Conservation (phyloP, 2,329 filamentous ascomycete genomes). For the Xylariaceae sp. region DNA sequence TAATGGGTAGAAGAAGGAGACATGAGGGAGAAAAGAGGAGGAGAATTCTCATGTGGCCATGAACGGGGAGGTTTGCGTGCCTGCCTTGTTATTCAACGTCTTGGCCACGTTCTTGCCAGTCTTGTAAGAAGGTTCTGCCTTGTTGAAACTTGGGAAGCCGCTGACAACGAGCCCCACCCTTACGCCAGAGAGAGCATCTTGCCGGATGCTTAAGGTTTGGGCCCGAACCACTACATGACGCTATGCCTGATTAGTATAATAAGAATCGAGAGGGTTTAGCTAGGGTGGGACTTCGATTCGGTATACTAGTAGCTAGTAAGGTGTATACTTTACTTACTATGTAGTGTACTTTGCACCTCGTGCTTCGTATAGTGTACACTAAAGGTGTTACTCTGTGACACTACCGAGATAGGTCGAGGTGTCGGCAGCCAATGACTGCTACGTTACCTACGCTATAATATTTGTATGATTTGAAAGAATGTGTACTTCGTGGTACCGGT, state of each 20-base stretch:
- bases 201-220: not conserved
- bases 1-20: not conserved
- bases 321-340: not conserved
- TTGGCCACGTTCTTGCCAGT: not conserved
- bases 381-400: not conserved
- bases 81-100: not conserved
- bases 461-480: not conserved
- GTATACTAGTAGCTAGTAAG: not conserved
- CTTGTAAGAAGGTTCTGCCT: not conserved
- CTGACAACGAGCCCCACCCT: not conserved
- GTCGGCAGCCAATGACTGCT: not conserved
- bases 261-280: not conserved
- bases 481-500: not conserved
- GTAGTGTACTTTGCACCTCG: not conserved
- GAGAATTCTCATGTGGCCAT: not conserved
- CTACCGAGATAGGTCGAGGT: not conserved
- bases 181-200: not conserved
- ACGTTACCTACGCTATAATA: not conserved
- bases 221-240: not conserved
- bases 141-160: not conserved
- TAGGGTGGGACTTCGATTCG: not conserved
- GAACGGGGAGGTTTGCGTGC: not conserved
- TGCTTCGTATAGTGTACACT: not conserved
- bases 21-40: not conserved
- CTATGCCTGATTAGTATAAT: not conserved